Base-by-base conservation (phyloP, 2,329 filamentous ascomycete genomes). In the Neofusicoccum parvum region DNA sequence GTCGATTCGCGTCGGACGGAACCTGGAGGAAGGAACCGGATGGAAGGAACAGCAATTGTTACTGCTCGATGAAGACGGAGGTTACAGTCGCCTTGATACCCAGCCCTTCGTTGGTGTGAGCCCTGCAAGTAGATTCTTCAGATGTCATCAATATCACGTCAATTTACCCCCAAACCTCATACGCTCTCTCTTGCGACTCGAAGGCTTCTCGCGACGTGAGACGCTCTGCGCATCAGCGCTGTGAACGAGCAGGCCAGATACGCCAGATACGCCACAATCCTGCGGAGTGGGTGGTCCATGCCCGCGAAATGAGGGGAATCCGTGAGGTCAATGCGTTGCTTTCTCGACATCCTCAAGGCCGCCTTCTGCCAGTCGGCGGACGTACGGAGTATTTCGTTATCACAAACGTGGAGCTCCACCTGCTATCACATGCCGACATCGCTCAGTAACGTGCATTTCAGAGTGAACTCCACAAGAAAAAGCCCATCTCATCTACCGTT, bases 61-160 rank as follows among this genome's bases (percentile, higher is more conserved):
- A 36, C n/a, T 60, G 56, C 32, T 60, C 56, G 17, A 37, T 20
- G 43, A 39, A 27, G 27, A 49, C 14, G 37, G 37, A 48, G 43
- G 56, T 32, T 37, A 48, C 41, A 48, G 43, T 48, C n/a, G 43
- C 43, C 27, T 39, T 23, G 56, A 60, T 60, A 60, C 56, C 56
- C 56, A 48, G 56, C 34, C 56, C 56, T 48, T 48, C 43, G n/a
- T 46, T 48, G 43, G 32, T 48, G 41, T 60, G 48, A 60, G 23
- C 56, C 41, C 43, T 37, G 27, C 41, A 49, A 37, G 56, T 49
- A 60, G 56, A 37, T 36, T 39, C 36, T 48, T 37, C 41, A 46
- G 17, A 37, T 15, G 10, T 49, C 56, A 60, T 60, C 56, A 60
- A 60, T 60, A 48, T 23, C 43, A 60, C 56, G 43, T 60, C 56